These are phyloP conservation scores for Silybum marianum DNA, from an alignment of 129 eudicot species.

Conservation along the genomic window DNA sequence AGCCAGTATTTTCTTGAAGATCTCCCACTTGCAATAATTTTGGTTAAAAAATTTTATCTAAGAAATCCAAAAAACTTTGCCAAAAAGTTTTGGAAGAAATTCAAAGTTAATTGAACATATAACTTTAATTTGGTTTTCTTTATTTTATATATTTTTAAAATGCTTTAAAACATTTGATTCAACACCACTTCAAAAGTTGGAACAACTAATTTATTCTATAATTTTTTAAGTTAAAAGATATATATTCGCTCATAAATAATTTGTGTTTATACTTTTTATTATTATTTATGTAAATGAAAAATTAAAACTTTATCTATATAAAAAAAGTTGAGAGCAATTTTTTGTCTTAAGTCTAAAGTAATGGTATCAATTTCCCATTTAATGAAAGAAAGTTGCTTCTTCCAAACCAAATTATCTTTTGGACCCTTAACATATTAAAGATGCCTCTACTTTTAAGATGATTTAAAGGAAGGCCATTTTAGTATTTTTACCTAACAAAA, in stretches of 20 bases:
- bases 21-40: too few species aligned
- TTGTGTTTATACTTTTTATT: neutral
- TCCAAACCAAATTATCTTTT: neutral
- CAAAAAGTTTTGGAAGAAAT: too few species aligned
- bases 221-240: neutral
- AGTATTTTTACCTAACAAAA: neutral
- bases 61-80: neutral
- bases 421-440: neutral
- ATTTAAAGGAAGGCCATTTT: neutral
- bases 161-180: neutral
- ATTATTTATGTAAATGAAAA: neutral
- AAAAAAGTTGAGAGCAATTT: neutral
- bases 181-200: neutral
- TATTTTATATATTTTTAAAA: too few species aligned
- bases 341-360: neutral
- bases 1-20: neutral
- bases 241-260: neutral
- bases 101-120: neutral
- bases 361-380: neutral
- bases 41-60: neutral
- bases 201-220: neutral
- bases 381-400: neutral
- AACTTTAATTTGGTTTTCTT: neutral
- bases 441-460: neutral
- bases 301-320: too few species aligned